phyloP scores from a whole-genome alignment of 1,284 basidiomycete genomes.

The Anthracocystis panici-leucophaei region DNA sequence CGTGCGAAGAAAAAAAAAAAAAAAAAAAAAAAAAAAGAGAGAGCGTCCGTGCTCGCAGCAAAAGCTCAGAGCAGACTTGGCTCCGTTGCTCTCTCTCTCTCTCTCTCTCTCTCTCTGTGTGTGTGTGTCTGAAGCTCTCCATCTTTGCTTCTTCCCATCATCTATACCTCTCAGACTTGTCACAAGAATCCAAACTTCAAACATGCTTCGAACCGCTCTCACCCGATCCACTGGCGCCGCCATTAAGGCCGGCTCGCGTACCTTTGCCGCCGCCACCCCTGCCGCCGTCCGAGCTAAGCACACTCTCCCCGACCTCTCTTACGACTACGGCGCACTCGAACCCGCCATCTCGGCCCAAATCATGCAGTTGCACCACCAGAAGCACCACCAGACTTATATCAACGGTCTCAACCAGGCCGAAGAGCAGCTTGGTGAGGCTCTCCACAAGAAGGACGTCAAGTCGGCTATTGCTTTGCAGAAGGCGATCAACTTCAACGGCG shows the following conservation, averaged over 20 bases:
- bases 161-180: background rate
- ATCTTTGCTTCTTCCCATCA: background rate
- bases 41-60: background rate
- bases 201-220: constrained; percentile 56
- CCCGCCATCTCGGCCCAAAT: constrained; percentile 67
- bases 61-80: background rate
- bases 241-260: constrained; percentile 24
- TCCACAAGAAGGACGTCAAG: constrained; percentile 61
- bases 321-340: constrained; percentile 67
- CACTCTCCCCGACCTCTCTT: constrained; percentile 68
- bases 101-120: background rate
- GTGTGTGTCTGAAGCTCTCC: background rate
- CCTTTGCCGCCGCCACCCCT: constrained; percentile 14
- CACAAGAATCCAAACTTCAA: background rate
- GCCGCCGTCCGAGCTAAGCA: constrained; percentile 61
- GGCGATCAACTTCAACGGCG: constrained; percentile 69
- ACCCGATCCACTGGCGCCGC: constrained; percentile 31
- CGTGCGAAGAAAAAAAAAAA: background rate
- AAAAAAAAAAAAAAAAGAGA: background rate
- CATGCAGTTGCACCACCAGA: constrained; percentile 68
- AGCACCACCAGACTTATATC: constrained; percentile 70
- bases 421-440: constrained; percentile 59
- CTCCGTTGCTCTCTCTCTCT: background rate
- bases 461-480: constrained; percentile 55
- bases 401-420: constrained; percentile 67